Evolutionary conservation across 2,329 filamentous ascomycete species (phyloP).

Genomic region (Herpotrichia juniperi): DNA sequence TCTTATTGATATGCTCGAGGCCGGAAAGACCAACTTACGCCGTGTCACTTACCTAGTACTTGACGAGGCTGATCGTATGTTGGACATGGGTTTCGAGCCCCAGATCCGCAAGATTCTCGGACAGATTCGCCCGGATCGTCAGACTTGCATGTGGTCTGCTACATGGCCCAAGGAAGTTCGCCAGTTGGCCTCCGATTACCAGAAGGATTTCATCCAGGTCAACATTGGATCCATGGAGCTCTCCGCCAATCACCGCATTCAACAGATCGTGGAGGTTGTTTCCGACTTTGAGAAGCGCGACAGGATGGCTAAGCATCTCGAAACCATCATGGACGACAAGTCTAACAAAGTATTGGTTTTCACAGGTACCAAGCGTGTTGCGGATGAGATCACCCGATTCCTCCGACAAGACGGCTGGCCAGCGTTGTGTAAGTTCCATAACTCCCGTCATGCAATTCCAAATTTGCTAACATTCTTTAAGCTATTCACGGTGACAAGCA

Average conservation of each 20-base stretch:
- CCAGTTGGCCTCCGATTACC: constrained; percentile 86
- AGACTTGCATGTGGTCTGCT: constrained; percentile 99
- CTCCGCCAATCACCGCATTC: constrained; percentile 96
- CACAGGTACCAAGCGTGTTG: constrained; percentile 84
- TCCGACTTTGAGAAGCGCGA: constrained; percentile 98
- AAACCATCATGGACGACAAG: constrained; percentile 97
- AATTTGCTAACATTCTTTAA: constrained; percentile 53
- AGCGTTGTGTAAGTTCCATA: constrained; percentile 76
- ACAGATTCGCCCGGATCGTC: constrained; percentile 96
- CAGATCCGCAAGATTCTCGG: constrained; percentile 98
- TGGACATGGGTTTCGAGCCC: constrained; percentile 99
- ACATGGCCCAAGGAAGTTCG: constrained; percentile 99
- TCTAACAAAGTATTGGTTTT: constrained; percentile 96
- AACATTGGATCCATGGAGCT: constrained; percentile 97
- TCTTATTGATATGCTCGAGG: constrained; percentile 98
- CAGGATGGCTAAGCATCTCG: constrained; percentile 94
- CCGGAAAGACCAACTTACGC: constrained; percentile 96
- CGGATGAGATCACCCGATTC: constrained; percentile 96
- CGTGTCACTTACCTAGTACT: constrained; percentile 98
- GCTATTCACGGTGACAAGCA: constrained; percentile 99
- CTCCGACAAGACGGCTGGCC: constrained; percentile 98
- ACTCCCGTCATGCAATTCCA: not conserved
- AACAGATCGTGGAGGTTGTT: constrained; percentile 95
- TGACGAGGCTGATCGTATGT: constrained; percentile 98
- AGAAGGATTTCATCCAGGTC: constrained; percentile 96